Evolutionary conservation across 2,329 filamentous ascomycete species (phyloP).

Genomic region (Fusarium sp.): DNA sequence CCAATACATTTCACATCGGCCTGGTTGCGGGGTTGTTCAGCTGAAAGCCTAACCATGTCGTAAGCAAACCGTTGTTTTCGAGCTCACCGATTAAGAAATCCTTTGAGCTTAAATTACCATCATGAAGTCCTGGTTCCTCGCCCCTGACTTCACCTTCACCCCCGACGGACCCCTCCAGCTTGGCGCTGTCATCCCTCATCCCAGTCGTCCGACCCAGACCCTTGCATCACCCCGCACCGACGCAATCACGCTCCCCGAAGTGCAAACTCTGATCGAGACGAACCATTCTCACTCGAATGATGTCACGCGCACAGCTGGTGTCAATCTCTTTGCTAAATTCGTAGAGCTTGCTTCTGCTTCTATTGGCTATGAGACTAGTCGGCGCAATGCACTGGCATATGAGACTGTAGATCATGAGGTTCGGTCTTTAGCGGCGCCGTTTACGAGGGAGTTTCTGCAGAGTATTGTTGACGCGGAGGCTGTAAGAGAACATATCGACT

Average conservation of each 20-base stretch:
- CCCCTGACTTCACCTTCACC: not conserved
- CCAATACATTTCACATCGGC: accelerated
- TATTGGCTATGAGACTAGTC: not conserved
- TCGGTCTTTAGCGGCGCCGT: not conserved
- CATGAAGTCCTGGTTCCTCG: not conserved
- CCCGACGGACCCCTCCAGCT: not conserved
- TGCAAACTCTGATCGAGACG: not conserved
- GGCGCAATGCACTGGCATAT: not conserved
- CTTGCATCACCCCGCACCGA: not conserved
- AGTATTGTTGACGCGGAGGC: accelerated
- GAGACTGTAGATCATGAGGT: not conserved
- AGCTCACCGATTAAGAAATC: accelerated
- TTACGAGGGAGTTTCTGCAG: not conserved
- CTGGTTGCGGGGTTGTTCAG: accelerated
- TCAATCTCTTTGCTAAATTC: not conserved
- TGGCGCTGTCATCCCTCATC: not conserved
- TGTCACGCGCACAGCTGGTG: not conserved
- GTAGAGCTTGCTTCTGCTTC: not conserved
- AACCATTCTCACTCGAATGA: not conserved
- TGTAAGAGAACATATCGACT: accelerated
- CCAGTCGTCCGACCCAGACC: not conserved
- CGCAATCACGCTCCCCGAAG: not conserved
- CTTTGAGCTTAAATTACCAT: accelerated
- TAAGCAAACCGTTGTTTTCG: accelerated
- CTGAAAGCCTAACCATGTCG: accelerated